Evolutionary conservation across 2,329 filamentous ascomycete genomes (phyloP).

Genomic region (Microsporum ferrugineum): DNA sequence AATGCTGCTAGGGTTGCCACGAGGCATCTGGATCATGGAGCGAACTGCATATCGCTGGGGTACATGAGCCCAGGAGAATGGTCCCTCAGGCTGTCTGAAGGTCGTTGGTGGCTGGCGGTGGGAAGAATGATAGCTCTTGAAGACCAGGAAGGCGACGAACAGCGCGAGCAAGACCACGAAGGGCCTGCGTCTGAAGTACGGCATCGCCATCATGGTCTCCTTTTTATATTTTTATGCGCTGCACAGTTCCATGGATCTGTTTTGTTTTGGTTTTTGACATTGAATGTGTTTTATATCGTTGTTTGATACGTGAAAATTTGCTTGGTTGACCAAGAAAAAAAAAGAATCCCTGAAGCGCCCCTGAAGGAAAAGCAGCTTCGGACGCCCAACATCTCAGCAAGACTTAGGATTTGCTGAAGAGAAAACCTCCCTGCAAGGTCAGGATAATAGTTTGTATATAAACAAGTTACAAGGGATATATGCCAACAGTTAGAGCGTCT

Average conservation of each 20-base stretch:
- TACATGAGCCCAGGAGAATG: slow-evolving; percentile 2
- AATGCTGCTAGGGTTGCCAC: slow-evolving; percentile 1
- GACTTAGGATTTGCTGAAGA: not conserved
- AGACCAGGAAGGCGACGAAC: not conserved
- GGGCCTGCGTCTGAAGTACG: not conserved
- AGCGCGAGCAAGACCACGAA: not conserved
- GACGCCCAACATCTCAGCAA: not conserved
- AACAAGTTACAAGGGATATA: too few relatives aligned
- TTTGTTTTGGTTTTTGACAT: too few relatives aligned
- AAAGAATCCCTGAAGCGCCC: not conserved
- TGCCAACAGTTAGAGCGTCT: too few relatives aligned
- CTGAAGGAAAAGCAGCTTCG: not conserved
- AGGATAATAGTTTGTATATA: too few relatives aligned
- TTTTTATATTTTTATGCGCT: not conserved
- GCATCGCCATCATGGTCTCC: not conserved
- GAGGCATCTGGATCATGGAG: slow-evolving; percentile 3
- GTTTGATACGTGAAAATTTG: not conserved
- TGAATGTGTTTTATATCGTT: not conserved
- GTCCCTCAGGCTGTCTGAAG: not conserved
- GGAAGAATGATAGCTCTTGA: not conserved
- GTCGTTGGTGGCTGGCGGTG: not conserved
- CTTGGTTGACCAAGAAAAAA: not conserved
- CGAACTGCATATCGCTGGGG: not conserved
- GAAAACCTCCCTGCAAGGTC: too few relatives aligned
- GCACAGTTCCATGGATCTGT: not conserved